These are phyloP conservation scores for Paxillus ammoniavirescens DNA, from an alignment of 768 basidiomycete species.

Conservation along the genomic window DNA sequence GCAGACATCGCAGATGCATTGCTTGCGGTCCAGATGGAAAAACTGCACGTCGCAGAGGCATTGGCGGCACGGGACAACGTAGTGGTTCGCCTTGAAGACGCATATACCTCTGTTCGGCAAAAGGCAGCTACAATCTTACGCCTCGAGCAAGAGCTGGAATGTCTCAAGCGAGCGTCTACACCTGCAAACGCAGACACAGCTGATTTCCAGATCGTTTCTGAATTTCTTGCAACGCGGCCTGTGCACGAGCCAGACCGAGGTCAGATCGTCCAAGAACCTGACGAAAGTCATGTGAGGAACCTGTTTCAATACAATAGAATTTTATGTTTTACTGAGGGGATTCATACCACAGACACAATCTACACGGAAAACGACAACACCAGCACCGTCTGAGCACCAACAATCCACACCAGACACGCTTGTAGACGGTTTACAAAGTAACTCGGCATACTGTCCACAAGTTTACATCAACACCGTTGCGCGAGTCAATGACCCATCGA, in stretches of 20 bases:
- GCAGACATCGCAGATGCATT: constrained; percentile 43
- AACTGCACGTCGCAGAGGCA: constrained; percentile 52
- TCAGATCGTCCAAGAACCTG: neutral
- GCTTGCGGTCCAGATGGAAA: constrained; percentile 54
- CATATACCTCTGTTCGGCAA: constrained; percentile 59
- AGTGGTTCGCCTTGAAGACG: constrained; percentile 55
- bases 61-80: constrained; percentile 62
- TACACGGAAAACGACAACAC: neutral
- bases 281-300: constrained; percentile 4
- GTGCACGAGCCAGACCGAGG: neutral
- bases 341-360: neutral
- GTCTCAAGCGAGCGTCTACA: constrained; percentile 20
- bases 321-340: neutral
- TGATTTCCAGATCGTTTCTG: neutral
- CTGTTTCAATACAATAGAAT: neutral
- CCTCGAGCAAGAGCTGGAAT: constrained; percentile 42
- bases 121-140: constrained; percentile 52
- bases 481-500: constrained; percentile 3
- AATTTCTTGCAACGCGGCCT: neutral
- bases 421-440: constrained; percentile 24
- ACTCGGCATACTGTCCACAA: constrained; percentile 24
- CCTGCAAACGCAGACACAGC: constrained; percentile 16
- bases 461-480: constrained; percentile 8
- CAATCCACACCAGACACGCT: constrained; percentile 21
- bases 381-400: neutral